These are phyloP conservation scores for Lactarius evosmus DNA, from an alignment of 768 basidiomycete genomes.

Conservation along the genomic window DNA sequence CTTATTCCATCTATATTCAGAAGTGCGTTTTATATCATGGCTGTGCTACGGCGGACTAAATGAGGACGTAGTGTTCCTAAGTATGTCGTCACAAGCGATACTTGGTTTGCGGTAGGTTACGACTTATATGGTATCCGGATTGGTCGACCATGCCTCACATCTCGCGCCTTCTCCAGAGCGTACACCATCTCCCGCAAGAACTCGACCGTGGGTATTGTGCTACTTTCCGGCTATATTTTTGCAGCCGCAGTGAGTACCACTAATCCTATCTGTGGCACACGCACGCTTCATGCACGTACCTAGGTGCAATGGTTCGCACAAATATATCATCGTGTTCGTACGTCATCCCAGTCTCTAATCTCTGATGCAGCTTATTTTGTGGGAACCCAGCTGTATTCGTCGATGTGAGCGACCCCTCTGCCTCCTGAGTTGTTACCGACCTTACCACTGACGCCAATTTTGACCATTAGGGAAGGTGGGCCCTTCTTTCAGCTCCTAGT, in stretches of 20 bases:
- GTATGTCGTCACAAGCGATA: slow-evolving; percentile 62
- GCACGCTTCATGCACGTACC: background rate
- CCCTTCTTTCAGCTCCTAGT: background rate
- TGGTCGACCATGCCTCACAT: background rate
- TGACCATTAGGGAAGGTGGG: slow-evolving; percentile 37
- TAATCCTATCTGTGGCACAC: slow-evolving; percentile 24
- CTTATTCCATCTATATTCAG: slow-evolving; percentile 57
- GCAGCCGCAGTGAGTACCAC: slow-evolving; percentile 43
- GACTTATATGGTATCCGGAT: background rate
- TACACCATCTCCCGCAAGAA: slow-evolving; percentile 55
- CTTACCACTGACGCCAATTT: too few species aligned
- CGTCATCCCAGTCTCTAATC: slow-evolving; percentile 29
- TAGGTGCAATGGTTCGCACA: slow-evolving; percentile 58
- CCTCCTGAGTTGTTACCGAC: background rate
- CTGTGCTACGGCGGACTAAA: slow-evolving; percentile 4
- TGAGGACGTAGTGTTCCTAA: slow-evolving; percentile 49
- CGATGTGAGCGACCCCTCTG: background rate
- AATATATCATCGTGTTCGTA: slow-evolving; percentile 48
- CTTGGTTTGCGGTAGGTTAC: slow-evolving; percentile 51
- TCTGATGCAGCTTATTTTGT: slow-evolving; percentile 17
- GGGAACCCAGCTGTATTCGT: slow-evolving; percentile 14
- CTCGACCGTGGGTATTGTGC: slow-evolving; percentile 39
- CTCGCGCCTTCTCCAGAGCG: slow-evolving; percentile 38
- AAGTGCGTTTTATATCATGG: slow-evolving; percentile 39
- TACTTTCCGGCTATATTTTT: slow-evolving; percentile 43